These are phyloP conservation scores for Cyberlindnera veronae DNA, from an alignment of 805 yeast genomes.

Conservation along the genomic window DNA sequence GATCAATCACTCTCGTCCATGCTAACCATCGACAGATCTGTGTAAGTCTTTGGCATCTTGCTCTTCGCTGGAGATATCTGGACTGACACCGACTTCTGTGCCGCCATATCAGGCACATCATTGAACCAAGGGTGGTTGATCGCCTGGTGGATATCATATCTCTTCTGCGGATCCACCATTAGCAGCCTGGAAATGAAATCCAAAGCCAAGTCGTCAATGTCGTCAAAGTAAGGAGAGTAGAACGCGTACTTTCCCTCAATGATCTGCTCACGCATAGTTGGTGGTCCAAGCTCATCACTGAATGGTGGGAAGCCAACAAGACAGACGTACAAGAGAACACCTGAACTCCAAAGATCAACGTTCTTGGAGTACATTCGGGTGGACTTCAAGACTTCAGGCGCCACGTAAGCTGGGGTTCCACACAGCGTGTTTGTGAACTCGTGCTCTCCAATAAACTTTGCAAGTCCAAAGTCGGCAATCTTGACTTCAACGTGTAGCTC, in stretches of 20 bases:
- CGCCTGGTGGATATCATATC: conserved; percentile 84
- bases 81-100: conserved; percentile 10
- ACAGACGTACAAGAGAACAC: conserved; percentile 74
- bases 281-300: conserved; percentile 79
- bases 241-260: conserved; percentile 65
- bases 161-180: conserved; percentile 58
- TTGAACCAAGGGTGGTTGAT: conserved; percentile 84
- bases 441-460: conserved; percentile 60
- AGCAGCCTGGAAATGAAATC: conserved; percentile 63
- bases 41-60: conserved; percentile 34
- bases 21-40: conserved; percentile 31
- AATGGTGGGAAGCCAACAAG: conserved; percentile 85
- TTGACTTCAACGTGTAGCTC: conserved; percentile 66
- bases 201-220: conserved; percentile 57
- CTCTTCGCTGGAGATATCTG: conserved; percentile 30
- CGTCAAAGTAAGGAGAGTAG: conserved; percentile 79
- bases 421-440: conserved; percentile 75
- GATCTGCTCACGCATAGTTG: conserved; percentile 73
- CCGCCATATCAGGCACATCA: conserved; percentile 1
- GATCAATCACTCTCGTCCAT: conserved; percentile 10
- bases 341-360: conserved; percentile 81
- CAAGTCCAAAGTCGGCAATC: conserved; percentile 79
- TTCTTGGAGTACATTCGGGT: conserved; percentile 60
- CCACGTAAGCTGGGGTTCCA: conserved; percentile 87
- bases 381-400: conserved; percentile 67